Base-by-base conservation (phyloP, 2,329 filamentous ascomycete genomes). In the Pyricularia sp. region DNA sequence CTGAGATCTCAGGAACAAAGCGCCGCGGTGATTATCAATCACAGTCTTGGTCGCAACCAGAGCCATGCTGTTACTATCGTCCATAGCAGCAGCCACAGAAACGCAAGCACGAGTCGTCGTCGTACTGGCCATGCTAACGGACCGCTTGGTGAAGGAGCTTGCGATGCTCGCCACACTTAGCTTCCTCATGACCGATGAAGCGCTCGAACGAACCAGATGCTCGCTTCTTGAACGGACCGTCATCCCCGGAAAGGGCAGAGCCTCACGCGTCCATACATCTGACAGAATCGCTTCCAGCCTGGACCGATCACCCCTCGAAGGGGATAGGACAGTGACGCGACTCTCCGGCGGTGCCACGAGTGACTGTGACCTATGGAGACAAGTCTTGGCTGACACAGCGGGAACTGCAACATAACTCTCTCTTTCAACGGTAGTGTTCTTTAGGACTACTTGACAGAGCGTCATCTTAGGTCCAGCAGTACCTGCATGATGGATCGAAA, bases 131-230 rank as follows among this genome's bases (percentile, higher is more conserved):
- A 83, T 73, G 72, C 89, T 92, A 58, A 82, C 83, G 0, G 91
- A 91, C 69, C 90, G 87, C 73, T 90, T 91, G 55, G 87, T 86
- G 75, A 96, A 94, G 65, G 90, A 90, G 72, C 86, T 90, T 17
- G 91, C 86, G 72, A 95, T 90, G 77, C 90, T 93, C 66, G 90
- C 90, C 74, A 92, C 90, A 78, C 92, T 97, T 71, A 97, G 85
- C 76, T 94, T 96, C 68, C 93, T 87, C 81, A 97, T 97, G 75
- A 97, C 87, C 0, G 92, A 92, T 50, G 92, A 93, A 14, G 93
- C 92, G n/a, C 91, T 93, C 59, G 87, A 87, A 67, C 91, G 85
- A 65, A 95, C 89, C 3, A 92, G 81, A 74, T 91, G 88, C 73
- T 97, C 87, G 73, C 91, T 80, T 81, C 88, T 78, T 77, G 87